A percentile compares a stretch with the other conserved stretches of the same genome.
Evolutionary conservation across 2,329 filamentous ascomycete genomes (phyloP).

Genomic region (Colletotrichum neosansevieriae): DNA sequence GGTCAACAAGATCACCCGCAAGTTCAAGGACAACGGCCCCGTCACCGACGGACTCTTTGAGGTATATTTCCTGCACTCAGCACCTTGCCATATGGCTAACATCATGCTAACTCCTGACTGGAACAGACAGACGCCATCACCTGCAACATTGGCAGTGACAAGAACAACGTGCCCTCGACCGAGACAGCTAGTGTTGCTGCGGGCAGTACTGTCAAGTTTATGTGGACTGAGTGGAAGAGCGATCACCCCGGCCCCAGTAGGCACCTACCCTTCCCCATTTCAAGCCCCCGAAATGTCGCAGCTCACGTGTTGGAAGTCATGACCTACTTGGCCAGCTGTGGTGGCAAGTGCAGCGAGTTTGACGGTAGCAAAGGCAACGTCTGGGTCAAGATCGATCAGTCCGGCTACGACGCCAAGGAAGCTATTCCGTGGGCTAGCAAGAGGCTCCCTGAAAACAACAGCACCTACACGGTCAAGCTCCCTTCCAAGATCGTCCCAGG

Average conservation of each 20-base stretch:
- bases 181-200: constrained; percentile 53
- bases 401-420: constrained; percentile 47
- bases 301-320: constrained; percentile 17
- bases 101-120: not conserved
- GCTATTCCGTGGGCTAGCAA: constrained; percentile 51
- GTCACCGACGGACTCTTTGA: constrained; percentile 45
- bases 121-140: constrained; percentile 45
- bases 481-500: constrained; percentile 57
- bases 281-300: not conserved
- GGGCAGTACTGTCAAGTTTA: constrained; percentile 54
- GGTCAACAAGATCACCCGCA: constrained; percentile 44
- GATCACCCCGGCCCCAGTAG: constrained; percentile 58
- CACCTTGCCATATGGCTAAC: too few relatives aligned
- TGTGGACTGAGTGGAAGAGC: constrained; percentile 58
- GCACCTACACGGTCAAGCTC: constrained; percentile 53
- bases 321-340: constrained; percentile 51
- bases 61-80: constrained; percentile 12
- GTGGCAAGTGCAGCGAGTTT: constrained; percentile 42
- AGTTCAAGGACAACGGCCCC: constrained; percentile 46
- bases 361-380: constrained; percentile 42
- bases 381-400: constrained; percentile 54
- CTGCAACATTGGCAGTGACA: constrained; percentile 60
- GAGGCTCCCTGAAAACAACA: constrained; percentile 49
- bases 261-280: not conserved
- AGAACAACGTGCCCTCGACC: constrained; percentile 51